phyloP scores from a whole-genome alignment of 225 moss, liverwort and hornwort genomes.

The Ulota crispa region DNA sequence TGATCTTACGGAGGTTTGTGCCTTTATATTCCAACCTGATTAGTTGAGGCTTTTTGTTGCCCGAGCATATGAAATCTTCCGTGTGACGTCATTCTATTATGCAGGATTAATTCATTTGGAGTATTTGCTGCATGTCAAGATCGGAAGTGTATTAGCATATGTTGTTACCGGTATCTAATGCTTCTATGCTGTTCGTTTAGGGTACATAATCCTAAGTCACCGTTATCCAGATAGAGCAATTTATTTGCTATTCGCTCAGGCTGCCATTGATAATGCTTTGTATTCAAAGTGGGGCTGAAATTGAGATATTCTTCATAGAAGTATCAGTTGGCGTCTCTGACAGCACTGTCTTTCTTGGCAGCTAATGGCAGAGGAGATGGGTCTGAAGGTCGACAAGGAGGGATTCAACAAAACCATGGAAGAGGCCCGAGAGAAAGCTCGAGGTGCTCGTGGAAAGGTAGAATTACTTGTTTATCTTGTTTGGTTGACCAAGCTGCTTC shows the following conservation, averaged over 20 bases:
- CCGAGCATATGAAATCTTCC: background rate
- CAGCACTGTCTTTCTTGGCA: slow-evolving; percentile 22
- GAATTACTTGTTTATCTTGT: background rate
- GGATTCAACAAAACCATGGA: slow-evolving; percentile 57
- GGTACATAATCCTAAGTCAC: background rate
- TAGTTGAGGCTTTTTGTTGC: background rate
- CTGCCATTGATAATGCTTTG: background rate
- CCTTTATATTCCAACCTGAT: background rate
- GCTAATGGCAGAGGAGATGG: slow-evolving; percentile 73
- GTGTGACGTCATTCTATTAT: background rate
- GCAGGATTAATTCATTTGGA: background rate
- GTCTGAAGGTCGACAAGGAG: slow-evolving; percentile 58
- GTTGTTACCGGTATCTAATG: background rate
- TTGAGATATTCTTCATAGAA: background rate
- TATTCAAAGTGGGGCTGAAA: background rate
- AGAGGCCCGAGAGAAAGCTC: slow-evolving; percentile 62
- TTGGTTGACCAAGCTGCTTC: background rate
- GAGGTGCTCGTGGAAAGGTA: slow-evolving; percentile 68
- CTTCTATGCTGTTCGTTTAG: background rate
- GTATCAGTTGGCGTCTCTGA: slow-evolving; percentile 15
- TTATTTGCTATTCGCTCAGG: background rate
- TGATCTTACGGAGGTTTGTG: slow-evolving; percentile 60
- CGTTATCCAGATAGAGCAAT: background rate
- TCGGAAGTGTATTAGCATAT: background rate
- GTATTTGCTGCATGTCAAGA: background rate